Evolutionary conservation across 371 early-diverging fungal species (phyloP).

Genomic region (Saksenaea vasiformis): DNA sequence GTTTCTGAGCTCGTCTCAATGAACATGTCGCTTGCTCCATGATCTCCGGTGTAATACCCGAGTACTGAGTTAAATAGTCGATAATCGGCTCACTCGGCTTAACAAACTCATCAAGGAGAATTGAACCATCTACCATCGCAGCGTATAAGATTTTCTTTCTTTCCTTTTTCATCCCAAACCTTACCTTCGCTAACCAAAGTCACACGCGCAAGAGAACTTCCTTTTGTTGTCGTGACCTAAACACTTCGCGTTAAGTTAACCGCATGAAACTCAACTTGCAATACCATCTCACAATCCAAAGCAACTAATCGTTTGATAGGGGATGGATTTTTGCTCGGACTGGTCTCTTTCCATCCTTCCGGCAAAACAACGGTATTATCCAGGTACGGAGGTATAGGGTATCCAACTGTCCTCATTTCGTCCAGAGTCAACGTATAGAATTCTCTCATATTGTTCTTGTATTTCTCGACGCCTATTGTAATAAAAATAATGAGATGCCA

Average conservation of each 20-base stretch:
- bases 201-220: conserved; percentile 72
- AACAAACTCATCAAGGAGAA: conserved; percentile 73
- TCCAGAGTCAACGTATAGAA: conserved; percentile 52
- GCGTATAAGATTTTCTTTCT: not conserved
- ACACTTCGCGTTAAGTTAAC: not conserved
- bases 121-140: conserved; percentile 32
- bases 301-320: conserved; percentile 54
- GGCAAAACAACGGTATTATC: conserved; percentile 28
- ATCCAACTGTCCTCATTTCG: conserved; percentile 47
- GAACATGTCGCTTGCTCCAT: conserved; percentile 56
- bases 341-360: conserved; percentile 61
- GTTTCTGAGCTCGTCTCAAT: conserved; percentile 60
- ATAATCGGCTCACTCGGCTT: conserved; percentile 66
- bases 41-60: conserved; percentile 70
- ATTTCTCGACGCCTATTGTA: conserved; percentile 12
- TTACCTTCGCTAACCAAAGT: conserved; percentile 62
- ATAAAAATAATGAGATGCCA: not conserved
- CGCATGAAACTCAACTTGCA: not conserved
- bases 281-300: conserved; percentile 87
- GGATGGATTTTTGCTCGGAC: conserved; percentile 21
- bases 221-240: conserved; percentile 64
- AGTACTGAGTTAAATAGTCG: conserved; percentile 70
- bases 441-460: conserved; percentile 42
- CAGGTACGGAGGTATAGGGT: conserved; percentile 57
- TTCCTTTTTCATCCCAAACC: not conserved